Base-by-base conservation (phyloP, 2,329 filamentous ascomycete species). In the Tolypocladium amazonense region DNA sequence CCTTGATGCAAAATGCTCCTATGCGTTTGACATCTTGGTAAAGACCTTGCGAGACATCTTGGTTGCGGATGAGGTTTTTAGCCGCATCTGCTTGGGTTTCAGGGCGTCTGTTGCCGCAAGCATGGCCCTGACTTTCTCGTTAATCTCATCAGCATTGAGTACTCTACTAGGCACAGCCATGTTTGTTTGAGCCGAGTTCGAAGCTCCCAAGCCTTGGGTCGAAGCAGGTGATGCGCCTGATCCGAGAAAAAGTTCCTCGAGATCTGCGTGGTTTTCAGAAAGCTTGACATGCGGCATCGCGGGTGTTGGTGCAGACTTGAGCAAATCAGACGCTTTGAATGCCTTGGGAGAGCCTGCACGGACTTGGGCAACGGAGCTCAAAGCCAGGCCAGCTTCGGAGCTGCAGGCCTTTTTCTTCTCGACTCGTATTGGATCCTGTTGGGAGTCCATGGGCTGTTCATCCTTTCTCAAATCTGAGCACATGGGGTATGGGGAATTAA, bases 71-170 rank as follows among this genome's bases (percentile, higher is more conserved):
- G 58, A 64, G 27, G 59, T 57, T 33, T 56, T 43, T 6, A 58
- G 55, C 3, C 60, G 62, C 8, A 62, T 58, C n/a, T 63, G 59
- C 4, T 61, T 63, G 33, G 72, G 69, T 59, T 75, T 76, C 7
- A 75, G 62, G 15, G 68, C 65, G 39, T 73, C 61, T 2, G 68
- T 73, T 7, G 73, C 71, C 14, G 73, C 70, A 30, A 76, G 62
- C 73, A 76, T 76, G 15, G 69, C 69, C 5, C 59, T 58, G 14
- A 74, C 62, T 60, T 76, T 76, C n/a, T 69, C 59, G 33, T 69
- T 68, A 37, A 76, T 68, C 33, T 70, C 65, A 4, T 69, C 65
- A 18, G 68, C 59, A 25, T 60, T 61, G 12, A 55, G 45, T 53
- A 50, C 30, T 4, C 33, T 54, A 25, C 20, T 25, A 43, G 54